Evolutionary conservation across 257 asterid genomes (phyloP).

Genomic region (Fraxinus americana): DNA sequence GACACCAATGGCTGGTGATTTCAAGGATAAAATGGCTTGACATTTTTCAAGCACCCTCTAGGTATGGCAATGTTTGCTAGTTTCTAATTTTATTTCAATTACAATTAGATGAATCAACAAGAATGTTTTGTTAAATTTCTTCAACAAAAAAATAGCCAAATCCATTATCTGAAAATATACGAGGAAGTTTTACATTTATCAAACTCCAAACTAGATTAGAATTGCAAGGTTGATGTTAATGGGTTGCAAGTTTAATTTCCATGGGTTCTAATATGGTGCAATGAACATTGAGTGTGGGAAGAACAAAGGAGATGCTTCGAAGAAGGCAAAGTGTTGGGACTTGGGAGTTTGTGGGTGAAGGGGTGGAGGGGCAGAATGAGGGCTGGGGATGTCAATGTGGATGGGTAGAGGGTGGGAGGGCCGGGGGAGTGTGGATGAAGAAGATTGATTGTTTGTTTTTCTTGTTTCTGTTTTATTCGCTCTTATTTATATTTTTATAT

Average conservation of each 20-base stretch:
- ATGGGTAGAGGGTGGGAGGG: neutral
- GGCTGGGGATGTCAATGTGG: neutral
- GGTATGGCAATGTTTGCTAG: neutral
- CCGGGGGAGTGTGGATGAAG: neutral
- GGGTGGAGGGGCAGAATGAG: neutral
- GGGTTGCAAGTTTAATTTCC: neutral
- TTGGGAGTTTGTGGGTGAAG: neutral
- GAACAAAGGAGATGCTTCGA: neutral
- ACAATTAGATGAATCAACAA: neutral
- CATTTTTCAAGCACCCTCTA: neutral
- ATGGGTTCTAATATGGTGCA: neutral
- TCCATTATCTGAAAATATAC: neutral
- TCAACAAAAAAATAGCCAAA: neutral
- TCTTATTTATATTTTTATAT: neutral
- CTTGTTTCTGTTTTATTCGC: neutral
- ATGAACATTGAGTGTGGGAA: neutral
- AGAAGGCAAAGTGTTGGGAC: neutral
- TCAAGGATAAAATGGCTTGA: neutral
- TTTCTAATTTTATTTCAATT: neutral
- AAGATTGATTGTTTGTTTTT: neutral
- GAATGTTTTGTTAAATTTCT: neutral
- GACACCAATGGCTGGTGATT: neutral
- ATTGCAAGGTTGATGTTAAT: neutral
- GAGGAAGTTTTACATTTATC: neutral
- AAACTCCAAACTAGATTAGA: neutral